These are phyloP conservation scores for Spinellus fusiger DNA, from an alignment of 192 early-diverging fungal genomes.

Conservation along the genomic window DNA sequence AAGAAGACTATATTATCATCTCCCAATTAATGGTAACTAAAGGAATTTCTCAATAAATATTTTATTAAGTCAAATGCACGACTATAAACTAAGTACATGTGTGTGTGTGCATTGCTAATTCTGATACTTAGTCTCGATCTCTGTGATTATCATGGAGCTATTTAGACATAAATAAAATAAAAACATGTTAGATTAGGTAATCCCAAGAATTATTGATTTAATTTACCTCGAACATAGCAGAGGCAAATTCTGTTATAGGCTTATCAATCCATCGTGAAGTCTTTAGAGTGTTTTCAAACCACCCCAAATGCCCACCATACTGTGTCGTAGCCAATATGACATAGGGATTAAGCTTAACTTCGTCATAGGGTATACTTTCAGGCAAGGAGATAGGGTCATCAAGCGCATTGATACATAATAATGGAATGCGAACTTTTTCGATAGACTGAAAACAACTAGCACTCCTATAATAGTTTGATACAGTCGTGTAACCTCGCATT, in stretches of 20 bases:
- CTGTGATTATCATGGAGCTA: too few species aligned
- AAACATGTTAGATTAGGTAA: too few species aligned
- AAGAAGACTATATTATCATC: too few species aligned
- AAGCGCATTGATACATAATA: conserved; percentile 73
- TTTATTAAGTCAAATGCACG: too few species aligned
- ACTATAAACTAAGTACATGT: too few species aligned
- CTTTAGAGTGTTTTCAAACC: conserved; percentile 56
- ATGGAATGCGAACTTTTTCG: conserved; percentile 65
- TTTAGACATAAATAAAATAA: too few species aligned
- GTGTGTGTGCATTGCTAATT: too few species aligned
- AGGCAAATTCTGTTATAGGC: conserved; percentile 62
- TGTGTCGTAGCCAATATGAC: conserved; percentile 75
- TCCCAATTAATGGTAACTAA: too few species aligned
- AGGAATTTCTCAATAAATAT: too few species aligned
- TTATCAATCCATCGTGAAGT: conserved; percentile 57
- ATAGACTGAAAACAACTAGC: conserved; percentile 59
- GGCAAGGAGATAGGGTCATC: conserved; percentile 86
- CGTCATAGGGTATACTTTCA: conserved; percentile 67
- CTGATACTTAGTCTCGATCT: too few species aligned
- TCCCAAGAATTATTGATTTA: too few species aligned
- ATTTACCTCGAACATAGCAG: conserved; percentile 42
- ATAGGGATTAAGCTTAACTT: conserved; percentile 72
- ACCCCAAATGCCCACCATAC: conserved; percentile 90
- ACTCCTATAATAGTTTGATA: conserved; percentile 73
- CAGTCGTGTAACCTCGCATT: conserved; percentile 75